phyloP scores from a whole-genome alignment of 169 alveolate species.

The Prorocentrum cordatum region DNA sequence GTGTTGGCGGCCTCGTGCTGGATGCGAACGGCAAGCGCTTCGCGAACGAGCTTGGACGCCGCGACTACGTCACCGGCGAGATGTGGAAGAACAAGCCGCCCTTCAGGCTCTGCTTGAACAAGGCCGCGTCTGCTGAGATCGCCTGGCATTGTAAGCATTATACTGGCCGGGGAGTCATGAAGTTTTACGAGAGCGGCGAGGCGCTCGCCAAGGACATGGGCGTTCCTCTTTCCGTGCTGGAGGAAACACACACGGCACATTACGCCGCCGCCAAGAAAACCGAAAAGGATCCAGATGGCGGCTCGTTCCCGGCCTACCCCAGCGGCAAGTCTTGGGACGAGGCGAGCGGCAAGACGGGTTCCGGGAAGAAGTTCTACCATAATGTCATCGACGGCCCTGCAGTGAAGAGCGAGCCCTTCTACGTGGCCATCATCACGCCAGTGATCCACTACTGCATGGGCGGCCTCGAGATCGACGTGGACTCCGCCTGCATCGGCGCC shows the following conservation, averaged over 20 bases:
- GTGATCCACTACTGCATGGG: conserved; percentile 67
- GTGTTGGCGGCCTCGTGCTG: conserved; percentile 73
- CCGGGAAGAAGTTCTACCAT: conserved; percentile 72
- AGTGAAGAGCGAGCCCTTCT: conserved; percentile 32
- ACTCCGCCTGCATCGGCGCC: conserved; percentile 16
- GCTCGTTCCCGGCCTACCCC: conserved; percentile 69
- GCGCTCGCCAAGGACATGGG: conserved; percentile 21
- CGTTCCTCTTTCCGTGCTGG: conserved; percentile 11
- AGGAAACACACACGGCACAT: conserved; percentile 54
- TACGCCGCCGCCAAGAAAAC: conserved; percentile 52
- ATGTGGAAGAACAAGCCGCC: conserved; percentile 71
- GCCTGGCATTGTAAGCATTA: conserved; percentile 34
- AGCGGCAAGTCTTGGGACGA: conserved; percentile 72
- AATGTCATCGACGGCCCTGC: conserved; percentile 66
- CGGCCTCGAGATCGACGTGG: conserved; percentile 23
- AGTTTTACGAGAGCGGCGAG: conserved; percentile 9
- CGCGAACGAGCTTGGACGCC: conserved; percentile 74
- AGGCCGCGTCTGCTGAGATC: conserved; percentile 17
- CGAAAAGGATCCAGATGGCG: conserved; percentile 72
- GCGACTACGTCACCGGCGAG: conserved; percentile 47
- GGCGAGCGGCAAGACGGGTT: conserved; percentile 40
- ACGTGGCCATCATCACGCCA: conserved; percentile 46
- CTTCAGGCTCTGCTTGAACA: conserved; percentile 49
- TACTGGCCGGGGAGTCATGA: conserved; percentile 32
- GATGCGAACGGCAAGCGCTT: conserved; percentile 73